phyloP scores from a whole-genome alignment of 805 yeast species.

The Hanseniaspora vineae region DNA sequence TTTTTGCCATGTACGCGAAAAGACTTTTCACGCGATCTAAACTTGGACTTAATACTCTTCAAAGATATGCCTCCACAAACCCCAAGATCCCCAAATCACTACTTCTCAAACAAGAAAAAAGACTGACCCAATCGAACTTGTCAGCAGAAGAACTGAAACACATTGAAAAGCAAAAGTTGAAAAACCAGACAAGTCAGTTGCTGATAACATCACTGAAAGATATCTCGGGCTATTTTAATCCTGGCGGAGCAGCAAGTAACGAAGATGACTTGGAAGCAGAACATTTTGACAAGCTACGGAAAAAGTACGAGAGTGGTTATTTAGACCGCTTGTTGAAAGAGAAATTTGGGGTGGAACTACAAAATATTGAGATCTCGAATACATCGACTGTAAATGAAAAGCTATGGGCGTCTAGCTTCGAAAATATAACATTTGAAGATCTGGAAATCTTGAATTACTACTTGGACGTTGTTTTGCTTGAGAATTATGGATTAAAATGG shows the following conservation, averaged over 20 bases:
- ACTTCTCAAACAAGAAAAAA: background rate
- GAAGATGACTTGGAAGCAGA: constrained; percentile 1
- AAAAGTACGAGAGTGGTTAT: background rate
- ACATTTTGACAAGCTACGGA: constrained; percentile 9
- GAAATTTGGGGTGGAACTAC: background rate
- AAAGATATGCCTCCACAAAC: background rate
- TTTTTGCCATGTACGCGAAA: no score
- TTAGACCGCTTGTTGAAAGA: background rate
- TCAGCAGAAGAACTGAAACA: background rate
- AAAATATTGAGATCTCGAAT: background rate
- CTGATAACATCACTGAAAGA: background rate
- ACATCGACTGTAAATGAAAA: background rate
- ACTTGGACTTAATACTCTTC: no score
- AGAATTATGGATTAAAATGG: constrained; percentile 41
- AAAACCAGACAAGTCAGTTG: background rate
- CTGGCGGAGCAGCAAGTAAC: background rate
- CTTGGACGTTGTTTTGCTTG: constrained; percentile 4
- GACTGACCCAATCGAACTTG: background rate
- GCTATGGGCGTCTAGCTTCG: background rate
- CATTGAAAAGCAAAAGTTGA: background rate
- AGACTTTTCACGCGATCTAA: no score
- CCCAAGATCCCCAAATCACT: background rate
- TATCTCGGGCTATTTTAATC: constrained; percentile 1
- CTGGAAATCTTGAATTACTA: background rate
- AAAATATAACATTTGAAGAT: background rate